Evolutionary conservation across 768 basidiomycete genomes (phyloP), one percentile per base, ranked within the genome.

Genomic region (Fomitopsis pulvina): DNA sequence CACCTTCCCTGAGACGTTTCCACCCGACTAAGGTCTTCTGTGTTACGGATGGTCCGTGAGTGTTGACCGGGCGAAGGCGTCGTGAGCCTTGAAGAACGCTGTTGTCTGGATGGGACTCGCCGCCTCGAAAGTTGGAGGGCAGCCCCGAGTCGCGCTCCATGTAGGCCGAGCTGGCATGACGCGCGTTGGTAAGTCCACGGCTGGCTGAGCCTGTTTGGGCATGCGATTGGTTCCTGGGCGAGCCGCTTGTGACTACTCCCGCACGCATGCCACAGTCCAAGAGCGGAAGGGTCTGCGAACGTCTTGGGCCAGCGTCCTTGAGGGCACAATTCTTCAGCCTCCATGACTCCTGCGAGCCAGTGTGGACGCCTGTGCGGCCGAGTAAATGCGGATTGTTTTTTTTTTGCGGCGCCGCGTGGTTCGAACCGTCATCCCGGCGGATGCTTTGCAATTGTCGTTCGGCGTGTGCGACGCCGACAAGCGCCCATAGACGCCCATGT

Each of bases 181-280:
- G 34, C 34, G 14, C 14, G 34, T 37, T 37, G 34, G 34, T 37
- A 16, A 6, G 34, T 37, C 34, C 34, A 18, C 18, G 34, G 34
- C 34, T 5, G 34, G 34, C 4, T 14, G 34, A 5, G 34, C 5
- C 14, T 37, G 34, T 37, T 4, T 21, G 45, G 21, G 8, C 45
- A 46, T 46, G 45, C 37, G 45, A 46, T 37, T 24, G 45, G 45
- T 46, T 37, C 32, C 45, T 46, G 27, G 43, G 43, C 27, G 22
- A 16, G 43, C 24, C n/a, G 26, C n/a, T 20, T 20, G 14, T 46
- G 34, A 37, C 37, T 46, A 29, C 25, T 46, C 45, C 45, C 45
- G 45, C 30, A 32, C 10, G 25, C 18, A n/a, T 20, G 24, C 8
- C 22, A 25, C 28, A 12, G 28, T 12, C 26, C 42, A 43, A 10